Conservation (phyloP, 2,329 filamentous ascomycete genomes). For the Tolypocladium cylindrosporum region DNA sequence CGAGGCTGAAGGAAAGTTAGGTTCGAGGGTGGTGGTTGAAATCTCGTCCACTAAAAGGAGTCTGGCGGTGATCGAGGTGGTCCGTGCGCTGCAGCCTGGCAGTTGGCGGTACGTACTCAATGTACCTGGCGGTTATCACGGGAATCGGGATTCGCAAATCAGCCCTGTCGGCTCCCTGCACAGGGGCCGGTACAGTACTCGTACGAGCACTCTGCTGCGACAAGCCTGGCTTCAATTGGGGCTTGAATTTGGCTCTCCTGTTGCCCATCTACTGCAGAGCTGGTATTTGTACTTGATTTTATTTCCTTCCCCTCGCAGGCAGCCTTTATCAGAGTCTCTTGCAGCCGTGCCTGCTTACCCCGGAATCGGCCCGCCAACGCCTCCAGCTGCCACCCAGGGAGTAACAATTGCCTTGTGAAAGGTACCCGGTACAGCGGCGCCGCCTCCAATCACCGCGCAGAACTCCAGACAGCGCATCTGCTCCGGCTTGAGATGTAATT, state of each 20-base stretch:
- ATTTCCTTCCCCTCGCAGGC: too few species aligned
- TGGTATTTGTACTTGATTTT: too few species aligned
- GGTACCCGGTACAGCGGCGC: not conserved
- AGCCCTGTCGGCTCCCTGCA: too few species aligned
- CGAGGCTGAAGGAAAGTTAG: constrained; percentile 3
- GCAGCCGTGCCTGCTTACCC: not conserved
- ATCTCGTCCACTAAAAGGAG: constrained; percentile 4
- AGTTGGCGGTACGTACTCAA: not conserved
- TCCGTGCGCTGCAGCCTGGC: constrained; percentile 3
- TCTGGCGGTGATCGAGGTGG: constrained; percentile 2
- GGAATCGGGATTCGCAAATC: too few species aligned
- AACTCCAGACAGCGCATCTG: not conserved
- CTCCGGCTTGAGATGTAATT: not conserved
- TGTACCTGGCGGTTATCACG: not conserved
- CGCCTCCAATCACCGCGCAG: not conserved
- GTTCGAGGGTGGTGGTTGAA: constrained; percentile 4
- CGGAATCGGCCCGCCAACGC: not conserved
- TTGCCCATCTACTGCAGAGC: too few species aligned
- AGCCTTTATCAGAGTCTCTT: too few species aligned
- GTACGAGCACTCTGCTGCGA: too few species aligned
- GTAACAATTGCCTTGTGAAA: not conserved
- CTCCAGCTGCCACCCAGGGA: not conserved
- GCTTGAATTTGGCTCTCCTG: too few species aligned
- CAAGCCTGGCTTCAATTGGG: too few species aligned
- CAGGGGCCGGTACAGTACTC: too few species aligned